Evolutionary conservation across 345 rosid genomes (phyloP).

Genomic region (Eucalyptus pauciflora): DNA sequence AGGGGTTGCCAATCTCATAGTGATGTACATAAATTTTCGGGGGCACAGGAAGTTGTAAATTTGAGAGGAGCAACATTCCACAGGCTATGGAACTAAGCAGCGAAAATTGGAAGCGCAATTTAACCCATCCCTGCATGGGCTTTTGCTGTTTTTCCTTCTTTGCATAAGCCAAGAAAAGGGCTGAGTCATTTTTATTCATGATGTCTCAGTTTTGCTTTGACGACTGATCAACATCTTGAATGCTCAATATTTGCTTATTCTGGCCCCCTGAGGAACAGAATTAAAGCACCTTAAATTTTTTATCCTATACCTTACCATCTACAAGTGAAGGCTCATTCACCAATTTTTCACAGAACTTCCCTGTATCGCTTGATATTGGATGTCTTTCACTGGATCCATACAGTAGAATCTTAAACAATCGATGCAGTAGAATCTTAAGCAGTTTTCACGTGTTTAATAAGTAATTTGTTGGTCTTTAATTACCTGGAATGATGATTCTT

Average conservation of each 20-base stretch:
- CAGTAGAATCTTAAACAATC: neutral
- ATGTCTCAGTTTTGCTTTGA: neutral
- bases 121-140: neutral
- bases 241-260: neutral
- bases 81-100: neutral
- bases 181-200: neutral
- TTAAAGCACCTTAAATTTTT: neutral
- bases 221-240: neutral
- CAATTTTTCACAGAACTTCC: neutral
- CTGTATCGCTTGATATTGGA: neutral
- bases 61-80: neutral
- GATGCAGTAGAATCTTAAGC: neutral
- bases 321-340: neutral
- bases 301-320: neutral
- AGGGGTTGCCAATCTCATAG: neutral
- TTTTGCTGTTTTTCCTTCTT: neutral
- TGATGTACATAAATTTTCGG: neutral
- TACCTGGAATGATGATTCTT: slow-evolving; percentile 43
- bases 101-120: neutral
- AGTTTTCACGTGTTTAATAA: neutral
- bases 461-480: neutral
- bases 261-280: neutral
- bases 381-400: neutral
- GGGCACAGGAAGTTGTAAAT: neutral
- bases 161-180: neutral